Evolutionary conservation across 2,329 filamentous ascomycete genomes (phyloP), one percentile per base, ranked within the genome.

Genomic region (Corynespora cassiicola): DNA sequence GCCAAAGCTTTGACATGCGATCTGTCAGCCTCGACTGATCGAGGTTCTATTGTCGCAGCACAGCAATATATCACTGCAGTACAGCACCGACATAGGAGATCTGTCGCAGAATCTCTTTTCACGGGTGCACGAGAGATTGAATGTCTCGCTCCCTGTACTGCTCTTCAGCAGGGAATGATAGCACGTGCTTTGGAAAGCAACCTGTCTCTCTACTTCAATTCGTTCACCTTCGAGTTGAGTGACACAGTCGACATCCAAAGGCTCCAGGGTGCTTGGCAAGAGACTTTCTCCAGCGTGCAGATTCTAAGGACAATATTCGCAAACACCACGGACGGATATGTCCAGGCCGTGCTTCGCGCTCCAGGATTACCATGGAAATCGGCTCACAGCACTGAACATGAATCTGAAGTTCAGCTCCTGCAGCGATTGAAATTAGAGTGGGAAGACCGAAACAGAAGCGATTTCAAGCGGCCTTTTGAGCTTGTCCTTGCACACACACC

Each of bases 151-250:
- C 91, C 90, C 4, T 96, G 91, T 60, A 95, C 91, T 1, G 81
- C 90, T 0, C 72, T 96, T 1, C 91, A 96, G 58, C 83, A 92
- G 61, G 91, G 90, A 0, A 92, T 96, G 73, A 82, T 96, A 32
- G 86, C 86, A 5, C 79, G 84, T 31, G 85, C 84, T 16, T 62
- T 87, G 23, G 78, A 81, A 7, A 81, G 73, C 12, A 68, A 76
- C 0, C 62, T 71, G 0, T 74, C 76, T 0, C 69, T 86, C 0
- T 96, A 96, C 60, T 95, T 92, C 65, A 90, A 90, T 39, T 75
- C 76, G 0, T 95, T 96, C 57, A 69, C 68, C 0, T 82, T 92
- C 27, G 52, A 71, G 1, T 65, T 95, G 1, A 39, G 64, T 0
- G 39, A 65, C 0, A 45, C 63, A 0, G 58, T 81, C 5, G 75